Evolutionary conservation across 345 rosid genomes (phyloP).

Genomic region (Ceriops zippeliana): DNA sequence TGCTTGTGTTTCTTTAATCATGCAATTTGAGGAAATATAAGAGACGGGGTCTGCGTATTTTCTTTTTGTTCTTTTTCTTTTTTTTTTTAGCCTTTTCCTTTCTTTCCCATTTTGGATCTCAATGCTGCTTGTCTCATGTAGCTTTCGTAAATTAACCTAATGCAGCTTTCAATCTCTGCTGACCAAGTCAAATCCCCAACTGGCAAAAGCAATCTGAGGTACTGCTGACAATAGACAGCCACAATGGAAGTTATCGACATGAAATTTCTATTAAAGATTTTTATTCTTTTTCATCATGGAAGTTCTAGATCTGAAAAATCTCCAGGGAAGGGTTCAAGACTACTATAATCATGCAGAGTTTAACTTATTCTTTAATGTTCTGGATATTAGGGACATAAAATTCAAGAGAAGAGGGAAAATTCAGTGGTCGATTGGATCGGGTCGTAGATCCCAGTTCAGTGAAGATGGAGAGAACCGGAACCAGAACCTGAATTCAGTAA

Average conservation of each 20-base stretch:
- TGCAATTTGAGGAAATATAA: too few species aligned
- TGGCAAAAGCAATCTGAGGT: conserved; percentile 44
- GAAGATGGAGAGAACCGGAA: conserved; percentile 66
- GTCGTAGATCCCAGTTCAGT: conserved; percentile 15
- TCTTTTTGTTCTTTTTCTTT: not conserved
- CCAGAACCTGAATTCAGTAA: conserved; percentile 56
- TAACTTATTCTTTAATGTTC: not conserved
- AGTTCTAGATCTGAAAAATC: not conserved
- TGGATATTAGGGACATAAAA: conserved; percentile 35
- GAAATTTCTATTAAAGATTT: conserved; percentile 11
- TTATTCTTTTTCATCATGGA: not conserved
- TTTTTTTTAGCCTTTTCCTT: conserved; percentile 18
- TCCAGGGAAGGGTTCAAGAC: too few species aligned
- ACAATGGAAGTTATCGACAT: not conserved
- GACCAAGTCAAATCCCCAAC: conserved; percentile 30
- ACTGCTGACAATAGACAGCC: conserved; percentile 7
- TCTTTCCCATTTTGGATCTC: conserved; percentile 51
- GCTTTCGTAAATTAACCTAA: not conserved
- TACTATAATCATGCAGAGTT: not conserved
- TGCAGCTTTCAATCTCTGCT: conserved; percentile 35
- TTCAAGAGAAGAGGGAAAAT: conserved; percentile 55
- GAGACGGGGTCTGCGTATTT: too few species aligned
- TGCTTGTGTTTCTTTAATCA: too few species aligned
- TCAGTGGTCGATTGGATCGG: conserved; percentile 36
- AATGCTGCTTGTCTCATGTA: too few species aligned